Conservation (phyloP, 2,329 filamentous ascomycete genomes). For the Fusarium nisikadoi region DNA sequence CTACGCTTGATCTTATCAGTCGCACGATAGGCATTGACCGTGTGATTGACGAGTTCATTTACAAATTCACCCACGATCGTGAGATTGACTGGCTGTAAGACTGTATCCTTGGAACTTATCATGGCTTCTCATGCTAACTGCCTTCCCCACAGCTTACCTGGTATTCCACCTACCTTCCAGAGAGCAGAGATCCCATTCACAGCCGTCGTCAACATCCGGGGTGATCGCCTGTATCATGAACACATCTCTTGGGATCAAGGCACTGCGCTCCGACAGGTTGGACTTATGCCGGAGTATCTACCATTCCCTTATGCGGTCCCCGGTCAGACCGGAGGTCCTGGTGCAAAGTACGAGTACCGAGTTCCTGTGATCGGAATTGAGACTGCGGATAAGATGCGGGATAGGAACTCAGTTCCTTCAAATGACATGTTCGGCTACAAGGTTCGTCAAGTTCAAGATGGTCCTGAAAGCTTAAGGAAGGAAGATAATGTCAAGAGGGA, state of each 20-base stretch:
- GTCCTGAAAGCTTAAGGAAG: background rate
- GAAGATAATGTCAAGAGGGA: background rate
- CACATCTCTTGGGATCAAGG: slow-evolving; percentile 77
- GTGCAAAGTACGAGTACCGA: slow-evolving; percentile 45
- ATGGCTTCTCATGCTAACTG: background rate
- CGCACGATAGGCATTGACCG: slow-evolving; percentile 78
- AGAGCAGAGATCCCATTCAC: slow-evolving; percentile 69
- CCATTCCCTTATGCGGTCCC: slow-evolving; percentile 67
- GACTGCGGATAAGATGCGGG: slow-evolving; percentile 47
- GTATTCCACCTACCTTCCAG: slow-evolving; percentile 64
- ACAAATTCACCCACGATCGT: slow-evolving; percentile 70
- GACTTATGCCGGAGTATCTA: slow-evolving; percentile 67
- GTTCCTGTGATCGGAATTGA: slow-evolving; percentile 49
- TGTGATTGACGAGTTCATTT: slow-evolving; percentile 77
- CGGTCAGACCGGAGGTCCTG: slow-evolving; percentile 35
- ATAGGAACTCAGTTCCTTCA: slow-evolving; percentile 45
- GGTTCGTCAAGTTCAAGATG: background rate
- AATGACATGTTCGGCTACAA: slow-evolving; percentile 45
- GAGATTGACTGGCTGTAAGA: slow-evolving; percentile 75
- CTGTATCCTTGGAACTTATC: rapidly evolving
- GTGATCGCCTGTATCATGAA: slow-evolving; percentile 72
- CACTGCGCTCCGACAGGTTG: slow-evolving; percentile 68
- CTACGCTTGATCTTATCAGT: slow-evolving; percentile 73
- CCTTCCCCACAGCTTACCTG: slow-evolving; percentile 54
- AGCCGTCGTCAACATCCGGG: slow-evolving; percentile 70